phyloP scores from a whole-genome alignment of 306 rosid genomes.

The Casuarina cunninghamiana region DNA sequence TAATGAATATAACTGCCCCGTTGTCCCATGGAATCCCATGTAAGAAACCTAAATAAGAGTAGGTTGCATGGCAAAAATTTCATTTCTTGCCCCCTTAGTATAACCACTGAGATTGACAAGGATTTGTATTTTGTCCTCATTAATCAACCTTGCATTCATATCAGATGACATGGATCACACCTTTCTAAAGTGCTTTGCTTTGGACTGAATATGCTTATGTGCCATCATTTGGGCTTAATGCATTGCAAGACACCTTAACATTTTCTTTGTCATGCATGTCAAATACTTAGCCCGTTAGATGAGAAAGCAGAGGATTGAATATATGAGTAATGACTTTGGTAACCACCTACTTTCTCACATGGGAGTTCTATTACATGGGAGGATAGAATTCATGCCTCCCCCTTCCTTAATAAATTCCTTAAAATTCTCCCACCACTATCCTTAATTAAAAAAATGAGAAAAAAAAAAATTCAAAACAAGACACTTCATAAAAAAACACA shows the following conservation, averaged over 20 bases:
- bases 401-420: too few relatives aligned
- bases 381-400: too few relatives aligned
- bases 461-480: too few relatives aligned
- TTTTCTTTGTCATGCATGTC: not conserved
- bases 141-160: slow-evolving; percentile 82
- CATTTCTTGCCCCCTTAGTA: slow-evolving; percentile 99
- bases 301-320: not conserved
- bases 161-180: slow-evolving; percentile 90
- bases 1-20: slow-evolving; percentile 88
- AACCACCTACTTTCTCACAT: slow-evolving; percentile 51
- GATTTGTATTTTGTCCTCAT: slow-evolving; percentile 78
- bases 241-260: slow-evolving; percentile 95
- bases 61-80: slow-evolving; percentile 91
- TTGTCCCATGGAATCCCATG: slow-evolving; percentile 99
- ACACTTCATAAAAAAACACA: too few relatives aligned
- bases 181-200: slow-evolving; percentile 87
- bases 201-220: slow-evolving; percentile 85
- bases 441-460: too few relatives aligned
- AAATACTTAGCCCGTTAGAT: too few relatives aligned
- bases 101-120: slow-evolving; percentile 94
- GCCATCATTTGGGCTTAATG: slow-evolving; percentile 90
- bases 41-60: slow-evolving; percentile 98
- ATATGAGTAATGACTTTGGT: slow-evolving; percentile 66
- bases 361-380: too few relatives aligned
- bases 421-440: too few relatives aligned